Percentiles rank a stretch among this genome's conserved stretches.
phyloP scores from a whole-genome alignment of 2,329 filamentous ascomycete species.

The Clarireedia hainanense region DNA sequence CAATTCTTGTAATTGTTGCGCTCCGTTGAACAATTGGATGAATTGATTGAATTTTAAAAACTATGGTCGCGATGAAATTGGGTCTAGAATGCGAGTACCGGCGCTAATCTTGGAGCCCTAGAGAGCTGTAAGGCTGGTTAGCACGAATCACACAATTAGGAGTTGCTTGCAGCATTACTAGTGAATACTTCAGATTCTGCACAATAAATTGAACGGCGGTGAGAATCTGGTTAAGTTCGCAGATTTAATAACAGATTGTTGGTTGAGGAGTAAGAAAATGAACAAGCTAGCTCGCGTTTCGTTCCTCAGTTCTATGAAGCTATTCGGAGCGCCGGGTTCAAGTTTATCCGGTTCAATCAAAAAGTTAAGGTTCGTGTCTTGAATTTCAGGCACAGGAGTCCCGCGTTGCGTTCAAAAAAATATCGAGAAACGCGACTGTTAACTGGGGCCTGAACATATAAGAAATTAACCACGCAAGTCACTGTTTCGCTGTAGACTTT shows the following conservation, averaged over 20 bases:
- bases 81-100: not conserved
- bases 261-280: not conserved
- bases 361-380: not conserved
- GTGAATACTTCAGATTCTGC: not conserved
- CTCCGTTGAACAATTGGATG: not conserved
- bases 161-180: too few relatives aligned
- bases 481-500: slow-evolving; percentile 4
- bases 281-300: not conserved
- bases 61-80: not conserved
- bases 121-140: slow-evolving; percentile 1
- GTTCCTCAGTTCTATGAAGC: slow-evolving; percentile 8
- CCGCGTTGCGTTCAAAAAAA: slow-evolving; percentile 6
- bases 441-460: slow-evolving; percentile 3
- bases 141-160: not conserved
- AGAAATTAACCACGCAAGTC: slow-evolving; percentile 9
- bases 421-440: slow-evolving; percentile 4
- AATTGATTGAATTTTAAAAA: not conserved
- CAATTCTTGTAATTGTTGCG: not conserved
- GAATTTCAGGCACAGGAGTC: not conserved
- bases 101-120: slow-evolving; percentile 1
- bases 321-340: slow-evolving; percentile 7
- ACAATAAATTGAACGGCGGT: not conserved
- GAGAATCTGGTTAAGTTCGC: not conserved
- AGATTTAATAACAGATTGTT: too few relatives aligned
- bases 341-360: not conserved